phyloP scores from a whole-genome alignment of 176 grass and related monocot genomes.

The Oryza coarctata region DNA sequence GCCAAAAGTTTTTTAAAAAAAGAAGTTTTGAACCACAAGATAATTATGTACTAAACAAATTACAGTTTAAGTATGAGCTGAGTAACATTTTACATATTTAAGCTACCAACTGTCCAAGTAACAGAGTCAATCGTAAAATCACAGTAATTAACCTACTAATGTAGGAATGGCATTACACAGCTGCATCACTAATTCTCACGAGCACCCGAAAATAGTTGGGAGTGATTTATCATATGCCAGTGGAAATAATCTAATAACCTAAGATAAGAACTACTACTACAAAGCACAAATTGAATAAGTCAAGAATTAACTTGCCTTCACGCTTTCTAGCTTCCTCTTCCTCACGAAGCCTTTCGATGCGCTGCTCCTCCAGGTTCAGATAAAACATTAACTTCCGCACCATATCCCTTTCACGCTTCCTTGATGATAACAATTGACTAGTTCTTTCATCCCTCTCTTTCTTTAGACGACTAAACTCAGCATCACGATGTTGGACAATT shows the following conservation, averaged over 20 bases:
- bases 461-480: conserved; percentile 60
- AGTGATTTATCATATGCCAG: neutral
- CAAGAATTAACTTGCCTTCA: conserved; percentile 54
- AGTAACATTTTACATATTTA: neutral
- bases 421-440: conserved; percentile 61
- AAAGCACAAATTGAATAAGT: neutral
- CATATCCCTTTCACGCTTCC: conserved; percentile 74
- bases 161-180: neutral
- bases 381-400: conserved; percentile 79
- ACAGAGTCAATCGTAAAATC: neutral
- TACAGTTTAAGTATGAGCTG: neutral
- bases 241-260: neutral
- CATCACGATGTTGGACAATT: conserved; percentile 60
- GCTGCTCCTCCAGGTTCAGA: conserved; percentile 74
- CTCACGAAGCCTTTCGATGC: conserved; percentile 47
- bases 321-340: conserved; percentile 81
- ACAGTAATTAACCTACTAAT: neutral
- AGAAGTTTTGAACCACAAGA: neutral
- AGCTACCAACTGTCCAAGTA: neutral
- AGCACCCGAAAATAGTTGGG: neutral
- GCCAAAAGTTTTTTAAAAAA: neutral
- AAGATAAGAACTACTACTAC: neutral
- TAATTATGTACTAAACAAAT: neutral
- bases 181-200: neutral
- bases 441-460: conserved; percentile 80